Evolutionary conservation across 192 early-diverging fungal species (phyloP).

Genomic region (Coemansia umbellata): DNA sequence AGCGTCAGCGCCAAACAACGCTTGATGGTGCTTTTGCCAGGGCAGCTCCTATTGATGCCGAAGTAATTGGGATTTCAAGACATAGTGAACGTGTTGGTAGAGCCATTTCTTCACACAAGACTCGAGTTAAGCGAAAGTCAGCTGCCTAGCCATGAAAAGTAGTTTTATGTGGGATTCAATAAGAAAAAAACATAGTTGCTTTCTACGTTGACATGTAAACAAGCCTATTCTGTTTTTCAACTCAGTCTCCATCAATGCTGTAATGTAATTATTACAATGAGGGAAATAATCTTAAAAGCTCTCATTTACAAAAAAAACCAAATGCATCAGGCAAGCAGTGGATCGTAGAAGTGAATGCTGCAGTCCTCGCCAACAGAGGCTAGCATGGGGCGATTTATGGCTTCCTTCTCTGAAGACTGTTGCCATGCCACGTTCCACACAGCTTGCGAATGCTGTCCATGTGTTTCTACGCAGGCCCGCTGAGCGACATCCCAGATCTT

Average conservation of each 20-base stretch:
- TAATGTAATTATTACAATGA: too few species aligned
- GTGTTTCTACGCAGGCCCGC: conserved; percentile 38
- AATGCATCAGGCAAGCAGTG: conserved; percentile 38
- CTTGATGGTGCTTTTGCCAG: conserved; percentile 11
- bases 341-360: conserved; percentile 39
- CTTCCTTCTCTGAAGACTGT: conserved; percentile 22
- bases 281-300: too few species aligned
- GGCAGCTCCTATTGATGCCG: neutral
- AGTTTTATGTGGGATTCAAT: too few species aligned
- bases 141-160: too few species aligned
- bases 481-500: conserved; percentile 51
- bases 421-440: conserved; percentile 49
- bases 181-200: too few species aligned
- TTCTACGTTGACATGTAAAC: too few species aligned
- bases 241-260: too few species aligned
- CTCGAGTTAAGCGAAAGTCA: neutral
- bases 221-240: too few species aligned
- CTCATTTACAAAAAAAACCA: too few species aligned
- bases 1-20: conserved; percentile 16
- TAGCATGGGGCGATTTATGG: conserved; percentile 34
- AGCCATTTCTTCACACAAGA: conserved; percentile 38
- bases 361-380: conserved; percentile 46
- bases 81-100: conserved; percentile 42
- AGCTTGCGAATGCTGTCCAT: conserved; percentile 38
- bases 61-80: neutral